Evolutionary conservation across 129 eudicot species (phyloP).

Genomic region (Rutidosis leptorrhynchoides): DNA sequence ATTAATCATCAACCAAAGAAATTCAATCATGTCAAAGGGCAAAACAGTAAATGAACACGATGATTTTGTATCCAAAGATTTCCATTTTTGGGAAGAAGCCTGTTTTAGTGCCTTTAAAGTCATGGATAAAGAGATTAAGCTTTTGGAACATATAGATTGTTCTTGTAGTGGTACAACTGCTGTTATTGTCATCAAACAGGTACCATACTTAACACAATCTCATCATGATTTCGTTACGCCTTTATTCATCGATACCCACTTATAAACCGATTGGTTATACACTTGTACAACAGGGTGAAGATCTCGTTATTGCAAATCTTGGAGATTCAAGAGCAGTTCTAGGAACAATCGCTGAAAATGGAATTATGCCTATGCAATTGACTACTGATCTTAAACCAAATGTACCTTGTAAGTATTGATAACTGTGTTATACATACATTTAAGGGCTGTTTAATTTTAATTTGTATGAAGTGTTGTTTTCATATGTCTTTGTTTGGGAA

Average conservation of each 20-base stretch:
- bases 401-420: constrained; percentile 55
- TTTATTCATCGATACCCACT: background rate
- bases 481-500: no score
- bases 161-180: constrained; percentile 90
- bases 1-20: constrained; percentile 57
- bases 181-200: constrained; percentile 73
- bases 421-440: background rate
- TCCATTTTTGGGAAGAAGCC: constrained; percentile 66
- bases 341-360: constrained; percentile 65
- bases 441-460: no score
- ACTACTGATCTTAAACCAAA: constrained; percentile 85
- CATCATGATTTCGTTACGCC: background rate
- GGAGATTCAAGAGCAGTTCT: constrained; percentile 92
- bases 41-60: constrained; percentile 29
- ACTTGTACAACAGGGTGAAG: constrained; percentile 32
- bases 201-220: constrained; percentile 18
- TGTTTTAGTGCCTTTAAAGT: constrained; percentile 56
- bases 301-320: constrained; percentile 62
- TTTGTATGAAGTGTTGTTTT: no score
- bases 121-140: constrained; percentile 75
- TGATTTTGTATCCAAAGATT: constrained; percentile 35
- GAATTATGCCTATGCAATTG: constrained; percentile 66
- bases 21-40: constrained; percentile 36
- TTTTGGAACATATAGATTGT: constrained; percentile 53
- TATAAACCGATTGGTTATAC: background rate